Evolutionary conservation across 1,139 yeast species (phyloP).

Genomic region (Sugiyamaella pinicola): DNA sequence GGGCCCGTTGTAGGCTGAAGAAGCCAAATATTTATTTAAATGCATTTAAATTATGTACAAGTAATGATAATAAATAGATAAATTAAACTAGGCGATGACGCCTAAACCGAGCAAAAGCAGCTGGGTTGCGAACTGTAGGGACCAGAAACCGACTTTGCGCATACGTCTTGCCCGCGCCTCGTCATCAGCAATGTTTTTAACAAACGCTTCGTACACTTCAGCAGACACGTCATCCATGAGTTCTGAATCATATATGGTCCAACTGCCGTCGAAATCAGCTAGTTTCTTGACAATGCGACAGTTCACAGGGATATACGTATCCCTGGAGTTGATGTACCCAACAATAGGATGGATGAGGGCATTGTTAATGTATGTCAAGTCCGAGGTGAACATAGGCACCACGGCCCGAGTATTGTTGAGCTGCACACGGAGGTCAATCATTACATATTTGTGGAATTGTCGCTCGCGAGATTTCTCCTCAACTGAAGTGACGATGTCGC

Average conservation of each 20-base stretch:
- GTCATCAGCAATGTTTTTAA: conserved; percentile 84
- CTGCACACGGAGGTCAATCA: conserved; percentile 74
- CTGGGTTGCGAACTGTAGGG: conserved; percentile 81
- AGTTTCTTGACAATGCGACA: conserved; percentile 82
- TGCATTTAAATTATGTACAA: conserved; percentile 10
- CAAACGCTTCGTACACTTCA: conserved; percentile 90
- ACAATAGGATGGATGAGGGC: conserved; percentile 94
- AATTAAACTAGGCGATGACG: conserved; percentile 46
- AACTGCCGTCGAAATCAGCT: conserved; percentile 86
- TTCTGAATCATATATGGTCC: conserved; percentile 92
- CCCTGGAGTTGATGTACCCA: conserved; percentile 87
- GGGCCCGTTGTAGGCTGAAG: too few species aligned
- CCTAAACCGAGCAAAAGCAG: conserved; percentile 80
- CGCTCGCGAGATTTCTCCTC: conserved; percentile 38
- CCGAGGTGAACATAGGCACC: conserved; percentile 83
- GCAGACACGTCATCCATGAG: conserved; percentile 90
- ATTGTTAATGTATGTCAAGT: conserved; percentile 82
- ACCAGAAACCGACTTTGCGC: conserved; percentile 91
- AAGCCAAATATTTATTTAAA: conserved; percentile 15
- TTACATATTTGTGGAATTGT: conserved; percentile 56
- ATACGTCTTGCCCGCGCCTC: conserved; percentile 70
- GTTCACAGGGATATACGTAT: conserved; percentile 84
- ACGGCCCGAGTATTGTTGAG: conserved; percentile 84
- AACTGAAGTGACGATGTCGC: conserved; percentile 35
- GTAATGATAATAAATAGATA: conserved; percentile 11